Base-by-base conservation (phyloP, 306 rosid genomes). In the Leucaena leucocephala region DNA sequence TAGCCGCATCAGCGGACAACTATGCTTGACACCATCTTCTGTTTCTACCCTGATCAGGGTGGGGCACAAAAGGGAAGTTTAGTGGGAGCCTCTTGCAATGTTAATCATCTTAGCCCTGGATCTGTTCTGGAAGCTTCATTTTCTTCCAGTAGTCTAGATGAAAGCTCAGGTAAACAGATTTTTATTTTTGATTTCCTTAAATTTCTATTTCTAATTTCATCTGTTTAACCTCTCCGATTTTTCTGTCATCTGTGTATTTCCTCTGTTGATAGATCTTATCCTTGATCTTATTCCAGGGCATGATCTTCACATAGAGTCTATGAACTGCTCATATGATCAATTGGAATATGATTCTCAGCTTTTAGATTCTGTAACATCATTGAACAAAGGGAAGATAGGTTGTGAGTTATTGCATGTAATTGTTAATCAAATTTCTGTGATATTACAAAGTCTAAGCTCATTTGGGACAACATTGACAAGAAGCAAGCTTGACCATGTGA, bases 121-220 rank as follows among this genome's bases (percentile, higher is more conserved):
- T 94, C 97, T 39, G 93, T 94, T 84, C 89, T 94, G 74, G 97
- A 88, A 79, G 97, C 97, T 54, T 94, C 98, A 6, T 94, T 94
- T 87, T 94, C 98, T 78, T 92, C 94, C 16, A 89, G 94, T 69
- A 92, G 98, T 76, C 71, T 89, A 59, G 98, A 92, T 68, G 97
- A 89, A 59, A 85, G 97, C 87, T 86, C 97, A 88, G 98, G 98
- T 92, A 84, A 80, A n/a, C 13, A 11, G 35, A 80, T 48, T 76
- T 38, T 48, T 76, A n/a, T 4, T 58, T 58, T 58, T 58, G 15
- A 27, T 27, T 58, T 58, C 15, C 22, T n/a, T 54, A 7, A 27
- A 59, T 22, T 4, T 22, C 6, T 11, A 12, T 59, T 59, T 59
- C 38, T 59, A 27, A 11, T 59, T 59, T 58, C 14, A 19, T 19